Evolutionary conservation across 1,284 basidiomycete genomes (phyloP).

Genomic region (Trametes versicolor): DNA sequence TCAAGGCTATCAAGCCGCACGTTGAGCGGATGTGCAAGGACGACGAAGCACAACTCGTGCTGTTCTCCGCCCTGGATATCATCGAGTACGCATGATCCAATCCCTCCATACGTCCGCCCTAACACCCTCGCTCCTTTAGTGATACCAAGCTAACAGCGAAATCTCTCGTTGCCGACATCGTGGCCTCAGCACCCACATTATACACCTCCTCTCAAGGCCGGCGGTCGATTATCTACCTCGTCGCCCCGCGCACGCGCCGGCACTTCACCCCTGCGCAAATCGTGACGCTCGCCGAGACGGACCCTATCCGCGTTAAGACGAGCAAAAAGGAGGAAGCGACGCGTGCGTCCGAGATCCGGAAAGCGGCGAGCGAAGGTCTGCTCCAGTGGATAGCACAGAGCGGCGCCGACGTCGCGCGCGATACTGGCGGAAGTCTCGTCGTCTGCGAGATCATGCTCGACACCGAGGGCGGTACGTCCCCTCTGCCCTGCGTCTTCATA

Average conservation of each 20-base stretch:
- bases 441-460: constrained; percentile 84
- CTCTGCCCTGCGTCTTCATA: neutral
- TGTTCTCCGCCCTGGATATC: constrained; percentile 89
- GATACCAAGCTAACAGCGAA: constrained; percentile 90
- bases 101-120: neutral
- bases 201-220: constrained; percentile 72
- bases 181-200: constrained; percentile 61
- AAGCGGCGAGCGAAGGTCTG: constrained; percentile 75
- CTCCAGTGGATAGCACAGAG: constrained; percentile 71
- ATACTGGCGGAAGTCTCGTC: constrained; percentile 82
- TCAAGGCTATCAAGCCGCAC: constrained; percentile 88
- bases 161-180: constrained; percentile 75
- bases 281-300: constrained; percentile 73
- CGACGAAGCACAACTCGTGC: constrained; percentile 87
- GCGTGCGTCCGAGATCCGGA: constrained; percentile 74
- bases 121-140: constrained; percentile 49
- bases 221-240: constrained; percentile 81
- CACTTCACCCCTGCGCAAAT: constrained; percentile 85
- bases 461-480: constrained; percentile 76
- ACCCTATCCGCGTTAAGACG: constrained; percentile 68
- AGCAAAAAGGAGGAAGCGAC: constrained; percentile 80
- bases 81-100: constrained; percentile 70
- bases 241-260: constrained; percentile 79
- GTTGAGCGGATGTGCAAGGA: constrained; percentile 86
- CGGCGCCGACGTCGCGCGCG: constrained; percentile 68